phyloP scores from a whole-genome alignment of 2,329 filamentous ascomycete species.

The Colletotrichum sp. region DNA sequence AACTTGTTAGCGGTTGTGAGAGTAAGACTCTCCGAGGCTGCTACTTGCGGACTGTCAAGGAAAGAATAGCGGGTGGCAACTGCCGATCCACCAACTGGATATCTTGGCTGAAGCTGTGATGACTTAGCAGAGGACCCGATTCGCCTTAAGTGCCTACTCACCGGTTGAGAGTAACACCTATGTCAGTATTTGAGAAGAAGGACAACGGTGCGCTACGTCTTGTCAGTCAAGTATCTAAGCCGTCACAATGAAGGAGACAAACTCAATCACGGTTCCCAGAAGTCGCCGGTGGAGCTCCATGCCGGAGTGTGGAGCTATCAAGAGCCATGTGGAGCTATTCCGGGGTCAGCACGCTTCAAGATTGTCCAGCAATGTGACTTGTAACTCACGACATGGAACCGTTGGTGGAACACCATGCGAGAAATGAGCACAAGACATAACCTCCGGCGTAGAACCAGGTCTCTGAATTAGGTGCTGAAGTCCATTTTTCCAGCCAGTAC shows the following conservation, averaged over 20 bases:
- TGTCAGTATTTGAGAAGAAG: conserved; percentile 26
- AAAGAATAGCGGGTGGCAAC: background rate
- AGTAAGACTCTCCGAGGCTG: background rate
- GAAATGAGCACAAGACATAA: background rate
- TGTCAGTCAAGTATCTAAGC: background rate
- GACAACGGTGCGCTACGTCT: conserved; percentile 2
- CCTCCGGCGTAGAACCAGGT: background rate
- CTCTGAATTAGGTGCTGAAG: background rate
- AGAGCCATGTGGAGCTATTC: background rate
- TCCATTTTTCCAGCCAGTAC: conserved; percentile 17
- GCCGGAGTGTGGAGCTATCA: background rate
- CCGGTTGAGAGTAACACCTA: conserved; percentile 22
- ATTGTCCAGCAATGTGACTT: background rate
- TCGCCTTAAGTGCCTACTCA: background rate
- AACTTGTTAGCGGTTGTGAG: background rate
- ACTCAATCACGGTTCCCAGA: conserved; percentile 3
- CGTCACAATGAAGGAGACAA: background rate
- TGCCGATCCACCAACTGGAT: conserved; percentile 26
- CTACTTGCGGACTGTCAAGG: background rate
- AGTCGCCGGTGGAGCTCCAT: background rate
- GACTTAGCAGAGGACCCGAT: background rate
- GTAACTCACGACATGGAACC: background rate
- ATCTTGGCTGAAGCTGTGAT: conserved; percentile 28
- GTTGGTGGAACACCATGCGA: background rate
- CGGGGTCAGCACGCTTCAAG: background rate